A percentile compares a stretch with the other conserved stretches of the same genome.
These are phyloP conservation scores for Takakia lepidozioides DNA, from an alignment of 225 moss, liverwort and hornwort genomes.

Conservation along the genomic window DNA sequence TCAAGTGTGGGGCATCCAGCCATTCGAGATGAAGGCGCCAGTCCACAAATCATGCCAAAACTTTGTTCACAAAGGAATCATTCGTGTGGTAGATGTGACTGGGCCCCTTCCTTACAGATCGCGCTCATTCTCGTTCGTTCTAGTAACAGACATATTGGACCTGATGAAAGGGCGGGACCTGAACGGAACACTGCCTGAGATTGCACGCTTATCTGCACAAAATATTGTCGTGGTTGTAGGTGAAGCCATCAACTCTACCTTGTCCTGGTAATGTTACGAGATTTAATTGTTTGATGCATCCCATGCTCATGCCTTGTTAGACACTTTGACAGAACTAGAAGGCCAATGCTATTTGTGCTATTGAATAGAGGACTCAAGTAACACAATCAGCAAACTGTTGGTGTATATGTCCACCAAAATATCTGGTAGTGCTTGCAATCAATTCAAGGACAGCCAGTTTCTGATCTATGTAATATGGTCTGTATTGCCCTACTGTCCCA, in stretches of 20 bases:
- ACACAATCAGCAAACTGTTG: not conserved
- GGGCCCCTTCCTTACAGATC: slow-evolving; percentile 68
- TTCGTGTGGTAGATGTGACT: slow-evolving; percentile 61
- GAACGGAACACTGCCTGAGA: slow-evolving; percentile 51
- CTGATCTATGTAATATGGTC: too few species aligned
- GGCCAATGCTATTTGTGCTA: too few species aligned
- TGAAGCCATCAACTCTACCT: slow-evolving; percentile 17
- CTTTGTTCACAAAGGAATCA: slow-evolving; percentile 55
- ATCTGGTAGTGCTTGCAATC: not conserved
- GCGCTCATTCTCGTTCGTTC: slow-evolving; percentile 75
- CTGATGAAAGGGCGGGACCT: slow-evolving; percentile 60
- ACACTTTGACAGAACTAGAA: too few species aligned
- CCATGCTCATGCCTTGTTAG: too few species aligned
- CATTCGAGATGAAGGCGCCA: slow-evolving; percentile 53
- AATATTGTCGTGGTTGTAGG: slow-evolving; percentile 74
- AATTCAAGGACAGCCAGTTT: too few species aligned
- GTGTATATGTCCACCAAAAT: not conserved
- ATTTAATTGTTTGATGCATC: too few species aligned
- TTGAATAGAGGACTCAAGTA: too few species aligned
- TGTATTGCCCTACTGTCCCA: too few species aligned
- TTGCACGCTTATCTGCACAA: slow-evolving; percentile 62
- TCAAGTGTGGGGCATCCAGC: slow-evolving; percentile 88
- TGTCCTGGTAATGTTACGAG: not conserved
- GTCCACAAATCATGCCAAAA: slow-evolving; percentile 55
- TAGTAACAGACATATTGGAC: slow-evolving; percentile 72